These are phyloP conservation scores for Xanthoparmelia taractica DNA, from an alignment of 495 filamentous ascomycete genomes.

Conservation along the genomic window DNA sequence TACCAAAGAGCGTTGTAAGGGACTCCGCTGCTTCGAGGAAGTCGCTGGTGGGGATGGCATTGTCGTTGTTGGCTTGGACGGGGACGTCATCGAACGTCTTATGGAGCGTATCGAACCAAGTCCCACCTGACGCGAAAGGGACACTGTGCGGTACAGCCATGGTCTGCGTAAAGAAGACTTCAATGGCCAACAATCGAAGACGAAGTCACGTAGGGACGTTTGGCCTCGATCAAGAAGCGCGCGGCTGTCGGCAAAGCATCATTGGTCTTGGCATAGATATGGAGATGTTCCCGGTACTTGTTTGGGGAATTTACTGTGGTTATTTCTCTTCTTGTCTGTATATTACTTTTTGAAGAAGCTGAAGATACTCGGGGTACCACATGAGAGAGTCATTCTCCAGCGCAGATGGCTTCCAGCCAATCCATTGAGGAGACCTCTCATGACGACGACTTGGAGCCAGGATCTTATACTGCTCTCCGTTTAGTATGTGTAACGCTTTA, in stretches of 20 bases:
- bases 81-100: slow-evolving; percentile 75
- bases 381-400: neutral
- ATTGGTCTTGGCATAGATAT: slow-evolving; percentile 6
- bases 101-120: slow-evolving; percentile 78
- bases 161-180: neutral
- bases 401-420: slow-evolving; percentile 17
- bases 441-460: slow-evolving; percentile 28
- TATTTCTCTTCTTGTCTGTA: neutral
- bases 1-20: slow-evolving; percentile 81
- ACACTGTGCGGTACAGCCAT: slow-evolving; percentile 23
- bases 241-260: slow-evolving; percentile 9
- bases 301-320: neutral
- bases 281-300: neutral
- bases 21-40: slow-evolving; percentile 89
- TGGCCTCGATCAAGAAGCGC: slow-evolving; percentile 9
- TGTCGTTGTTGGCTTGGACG: slow-evolving; percentile 59
- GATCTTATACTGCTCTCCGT: slow-evolving; percentile 48
- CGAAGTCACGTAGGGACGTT: neutral
- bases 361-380: neutral
- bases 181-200: neutral
- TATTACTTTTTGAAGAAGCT: neutral
- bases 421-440: neutral
- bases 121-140: slow-evolving; percentile 52
- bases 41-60: slow-evolving; percentile 72
- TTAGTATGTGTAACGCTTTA: slow-evolving; percentile 35